phyloP scores from a whole-genome alignment of 176 grass and related monocot species.

The Avena eriantha region DNA sequence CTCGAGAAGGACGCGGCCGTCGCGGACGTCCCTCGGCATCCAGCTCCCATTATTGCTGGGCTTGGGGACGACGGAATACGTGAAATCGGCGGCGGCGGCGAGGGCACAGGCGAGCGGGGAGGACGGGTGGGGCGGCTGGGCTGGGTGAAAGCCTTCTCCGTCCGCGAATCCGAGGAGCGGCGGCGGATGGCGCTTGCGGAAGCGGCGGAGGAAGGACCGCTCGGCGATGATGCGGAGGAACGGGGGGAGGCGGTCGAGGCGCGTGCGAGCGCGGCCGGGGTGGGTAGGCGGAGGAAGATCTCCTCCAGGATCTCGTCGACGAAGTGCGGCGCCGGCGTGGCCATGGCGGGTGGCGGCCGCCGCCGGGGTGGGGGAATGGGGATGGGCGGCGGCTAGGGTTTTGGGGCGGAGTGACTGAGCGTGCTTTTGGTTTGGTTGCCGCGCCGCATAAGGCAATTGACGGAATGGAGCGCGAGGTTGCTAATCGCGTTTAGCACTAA shows the following conservation, averaged over 20 bases:
- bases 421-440: background rate
- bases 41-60: background rate
- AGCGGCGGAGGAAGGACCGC: background rate
- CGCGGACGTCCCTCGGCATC: background rate
- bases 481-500: background rate
- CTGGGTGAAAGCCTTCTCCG: background rate
- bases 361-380: background rate
- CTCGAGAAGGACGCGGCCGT: constrained; percentile 12
- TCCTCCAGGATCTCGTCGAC: background rate
- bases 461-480: background rate
- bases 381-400: background rate
- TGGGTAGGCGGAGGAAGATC: background rate
- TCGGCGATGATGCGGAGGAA: background rate
- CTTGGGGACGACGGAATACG: background rate
- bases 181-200: background rate
- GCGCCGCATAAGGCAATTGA: too few species aligned
- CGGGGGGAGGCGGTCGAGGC: background rate
- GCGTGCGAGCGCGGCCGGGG: background rate
- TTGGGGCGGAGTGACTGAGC: background rate
- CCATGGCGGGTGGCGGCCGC: background rate
- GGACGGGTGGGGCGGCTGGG: background rate
- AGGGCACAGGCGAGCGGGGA: background rate
- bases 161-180: background rate
- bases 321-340: background rate
- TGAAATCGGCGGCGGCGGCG: background rate